These are phyloP conservation scores for Gilbertella persicaria DNA, from an alignment of 371 early-diverging fungal genomes.

Conservation along the genomic window DNA sequence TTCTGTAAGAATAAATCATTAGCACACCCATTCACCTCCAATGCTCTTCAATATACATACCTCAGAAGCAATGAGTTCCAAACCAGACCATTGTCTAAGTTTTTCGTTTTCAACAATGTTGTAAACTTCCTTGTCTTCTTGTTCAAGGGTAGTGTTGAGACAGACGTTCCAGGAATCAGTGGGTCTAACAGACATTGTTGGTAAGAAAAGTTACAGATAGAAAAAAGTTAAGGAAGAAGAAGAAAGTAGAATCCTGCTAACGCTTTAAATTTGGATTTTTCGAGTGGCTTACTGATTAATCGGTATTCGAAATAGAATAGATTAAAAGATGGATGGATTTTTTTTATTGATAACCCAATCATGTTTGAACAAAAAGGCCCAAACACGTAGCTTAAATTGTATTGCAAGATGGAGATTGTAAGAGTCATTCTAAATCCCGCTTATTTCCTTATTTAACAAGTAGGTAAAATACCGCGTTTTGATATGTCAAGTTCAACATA, in stretches of 20 bases:
- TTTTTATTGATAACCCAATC: slow-evolving; percentile 26
- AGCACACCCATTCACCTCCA: not conserved
- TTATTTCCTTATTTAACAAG: not conserved
- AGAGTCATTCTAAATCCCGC: slow-evolving; percentile 13
- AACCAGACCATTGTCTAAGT: slow-evolving; percentile 93
- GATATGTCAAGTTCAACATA: slow-evolving; percentile 52
- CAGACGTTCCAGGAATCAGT: slow-evolving; percentile 62
- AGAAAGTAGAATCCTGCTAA: not conserved
- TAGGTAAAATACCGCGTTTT: slow-evolving; percentile 13
- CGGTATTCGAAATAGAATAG: slow-evolving; percentile 12
- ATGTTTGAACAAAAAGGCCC: slow-evolving; percentile 10
- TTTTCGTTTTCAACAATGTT: slow-evolving; percentile 95
- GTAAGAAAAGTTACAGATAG: slow-evolving; percentile 3
- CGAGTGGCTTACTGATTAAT: slow-evolving; percentile 20
- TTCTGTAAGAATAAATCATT: slow-evolving; percentile 67
- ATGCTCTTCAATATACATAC: slow-evolving; percentile 37
- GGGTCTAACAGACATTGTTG: slow-evolving; percentile 45
- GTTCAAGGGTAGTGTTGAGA: slow-evolving; percentile 78
- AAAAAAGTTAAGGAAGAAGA: slow-evolving; percentile 4
- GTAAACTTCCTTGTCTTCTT: slow-evolving; percentile 92
- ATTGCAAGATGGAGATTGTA: slow-evolving; percentile 11
- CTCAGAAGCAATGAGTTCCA: slow-evolving; percentile 99
- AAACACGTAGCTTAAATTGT: slow-evolving; percentile 1
- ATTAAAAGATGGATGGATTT: slow-evolving; percentile 19
- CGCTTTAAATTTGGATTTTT: slow-evolving; percentile 14